Evolutionary conservation across 2,329 filamentous ascomycete genomes (phyloP), one percentile per base, ranked within the genome.

Genomic region (Aschersonia sp.): DNA sequence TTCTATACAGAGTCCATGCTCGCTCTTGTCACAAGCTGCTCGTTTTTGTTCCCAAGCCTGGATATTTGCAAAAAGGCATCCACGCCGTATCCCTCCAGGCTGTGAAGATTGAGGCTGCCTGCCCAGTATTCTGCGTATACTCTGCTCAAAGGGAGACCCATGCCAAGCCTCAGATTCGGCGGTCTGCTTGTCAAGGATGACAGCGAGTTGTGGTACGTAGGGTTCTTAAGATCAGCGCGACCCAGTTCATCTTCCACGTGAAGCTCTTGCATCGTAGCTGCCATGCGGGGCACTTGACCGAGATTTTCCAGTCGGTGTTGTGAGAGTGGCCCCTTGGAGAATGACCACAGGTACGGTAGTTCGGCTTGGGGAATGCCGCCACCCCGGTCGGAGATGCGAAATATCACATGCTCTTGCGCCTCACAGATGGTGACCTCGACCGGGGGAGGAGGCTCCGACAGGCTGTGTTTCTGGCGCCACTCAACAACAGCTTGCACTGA

Each of bases 71-170:
- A 67, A 60, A 98, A 98, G 0, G 86, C 89, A 68, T 98, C 92
- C 6, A 94, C 87, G 11, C 92, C 92, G 61, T 96, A 97, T 1
- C 92, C 94, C 60, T 96, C 90, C 6, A 98, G 69, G 58, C 85
- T 96, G 62, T 97, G 90, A 50, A 97, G 65, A 58, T 95, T 85
- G 7, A 98, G 69, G 57, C 79, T 92, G 30, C 92, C 92, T 3
- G 92, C 92, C 92, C 92, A 98, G 64, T 97, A 97, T 65, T 97
- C 90, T 31, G 90, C 88, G 64, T 97, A 98, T 3, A 97, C 86
- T 52, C 87, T 79, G 58, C 89, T 95, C 67, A 98, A 81, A 0
- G 92, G 92, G 46, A 98, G 66, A 1, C 92, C 92, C 75, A 98
- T 94, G 4, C 92, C 92, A 1, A 98, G 73, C 9, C 87, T 78